phyloP scores from a whole-genome alignment of 2,329 filamentous ascomycete genomes.

The Kalaharituber pfeilii region DNA sequence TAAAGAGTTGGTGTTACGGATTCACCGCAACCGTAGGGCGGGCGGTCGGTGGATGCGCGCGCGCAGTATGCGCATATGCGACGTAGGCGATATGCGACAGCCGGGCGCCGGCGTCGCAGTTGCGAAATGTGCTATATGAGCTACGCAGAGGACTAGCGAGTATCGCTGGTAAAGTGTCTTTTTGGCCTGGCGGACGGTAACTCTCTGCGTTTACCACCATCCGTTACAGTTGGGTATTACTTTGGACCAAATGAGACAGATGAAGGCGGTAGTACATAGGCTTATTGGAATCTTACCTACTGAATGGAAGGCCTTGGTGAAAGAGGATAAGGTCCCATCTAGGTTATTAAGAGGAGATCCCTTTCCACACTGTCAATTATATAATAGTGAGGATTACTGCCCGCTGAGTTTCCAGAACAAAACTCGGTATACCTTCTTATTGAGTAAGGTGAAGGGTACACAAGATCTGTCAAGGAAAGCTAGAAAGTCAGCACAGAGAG shows the following conservation, averaged over 20 bases:
- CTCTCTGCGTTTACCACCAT: too few species aligned
- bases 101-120: too few species aligned
- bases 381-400: not conserved
- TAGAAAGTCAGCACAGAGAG: not conserved
- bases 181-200: too few species aligned
- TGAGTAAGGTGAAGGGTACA: not conserved
- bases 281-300: not conserved
- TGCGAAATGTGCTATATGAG: too few species aligned
- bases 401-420: not conserved
- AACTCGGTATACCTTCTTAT: not conserved
- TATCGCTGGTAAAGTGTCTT: too few species aligned
- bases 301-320: not conserved
- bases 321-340: not conserved
- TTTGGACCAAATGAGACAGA: not conserved
- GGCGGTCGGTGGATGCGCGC: too few species aligned
- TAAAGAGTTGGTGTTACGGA: too few species aligned
- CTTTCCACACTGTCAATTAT: not conserved
- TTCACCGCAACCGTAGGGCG: too few species aligned
- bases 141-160: too few species aligned
- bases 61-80: too few species aligned
- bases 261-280: not conserved
- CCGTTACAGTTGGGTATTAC: not conserved
- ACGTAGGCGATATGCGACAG: too few species aligned
- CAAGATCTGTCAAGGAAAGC: too few species aligned
- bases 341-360: not conserved